Evolutionary conservation across 2,329 filamentous ascomycete species (phyloP).

Genomic region (Periconia digitata): DNA sequence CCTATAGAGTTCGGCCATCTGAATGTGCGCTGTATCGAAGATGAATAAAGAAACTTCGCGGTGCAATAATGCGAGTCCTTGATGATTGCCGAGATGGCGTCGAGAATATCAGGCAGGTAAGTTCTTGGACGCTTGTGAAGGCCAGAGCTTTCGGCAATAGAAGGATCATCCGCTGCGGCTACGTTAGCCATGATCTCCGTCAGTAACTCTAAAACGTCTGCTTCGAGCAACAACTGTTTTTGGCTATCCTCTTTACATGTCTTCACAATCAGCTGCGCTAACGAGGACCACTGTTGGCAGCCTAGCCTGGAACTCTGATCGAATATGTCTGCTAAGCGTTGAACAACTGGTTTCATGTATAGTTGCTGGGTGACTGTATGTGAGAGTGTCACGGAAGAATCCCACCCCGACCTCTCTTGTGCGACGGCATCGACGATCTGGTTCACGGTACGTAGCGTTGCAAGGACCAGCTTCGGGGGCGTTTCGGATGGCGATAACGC

Average conservation of each 20-base stretch:
- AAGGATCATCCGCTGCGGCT: slow-evolving; percentile 30
- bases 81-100: slow-evolving; percentile 76
- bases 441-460: slow-evolving; percentile 73
- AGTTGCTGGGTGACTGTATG: slow-evolving; percentile 46
- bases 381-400: slow-evolving; percentile 51
- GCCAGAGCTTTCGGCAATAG: slow-evolving; percentile 17
- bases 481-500: slow-evolving; percentile 68
- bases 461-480: slow-evolving; percentile 67
- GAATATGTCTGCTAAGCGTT: slow-evolving; percentile 67
- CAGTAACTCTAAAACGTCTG: slow-evolving; percentile 76
- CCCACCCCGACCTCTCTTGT: slow-evolving; percentile 55
- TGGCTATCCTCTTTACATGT: slow-evolving; percentile 71
- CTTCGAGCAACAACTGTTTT: slow-evolving; percentile 69
- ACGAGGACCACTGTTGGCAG: slow-evolving; percentile 65
- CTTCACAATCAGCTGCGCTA: slow-evolving; percentile 60
- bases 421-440: slow-evolving; percentile 68
- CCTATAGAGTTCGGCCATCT: slow-evolving; percentile 30
- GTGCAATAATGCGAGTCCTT: slow-evolving; percentile 77
- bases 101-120: slow-evolving; percentile 69
- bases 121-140: slow-evolving; percentile 45
- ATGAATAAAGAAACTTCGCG: slow-evolving; percentile 58
- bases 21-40: slow-evolving; percentile 40
- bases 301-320: slow-evolving; percentile 57
- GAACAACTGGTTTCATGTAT: slow-evolving; percentile 64
- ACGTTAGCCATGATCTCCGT: slow-evolving; percentile 65